Percentiles rank a stretch among this genome's conserved stretches.
These are phyloP conservation scores for Candida sojae DNA, from an alignment of 1,139 yeast species.

Conservation along the genomic window DNA sequence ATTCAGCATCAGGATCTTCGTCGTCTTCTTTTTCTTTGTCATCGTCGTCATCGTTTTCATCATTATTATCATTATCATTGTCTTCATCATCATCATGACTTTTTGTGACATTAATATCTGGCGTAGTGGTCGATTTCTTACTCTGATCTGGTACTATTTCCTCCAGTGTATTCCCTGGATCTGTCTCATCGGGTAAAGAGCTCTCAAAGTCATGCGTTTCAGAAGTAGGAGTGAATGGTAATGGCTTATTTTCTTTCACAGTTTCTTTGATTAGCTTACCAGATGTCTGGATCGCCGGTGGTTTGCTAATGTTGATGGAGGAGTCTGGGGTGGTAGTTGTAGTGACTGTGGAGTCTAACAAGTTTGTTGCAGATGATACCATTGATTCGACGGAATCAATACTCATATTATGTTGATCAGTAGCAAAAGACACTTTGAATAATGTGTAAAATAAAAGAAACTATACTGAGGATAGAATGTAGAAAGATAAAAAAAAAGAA, in stretches of 20 bases:
- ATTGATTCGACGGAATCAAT: conserved; percentile 7
- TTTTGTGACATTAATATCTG: too few species aligned
- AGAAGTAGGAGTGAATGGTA: conserved; percentile 3
- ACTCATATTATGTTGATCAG: not conserved
- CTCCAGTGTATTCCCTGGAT: not conserved
- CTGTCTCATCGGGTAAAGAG: not conserved
- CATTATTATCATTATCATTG: too few species aligned
- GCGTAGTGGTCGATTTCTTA: too few species aligned
- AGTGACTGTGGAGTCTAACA: not conserved
- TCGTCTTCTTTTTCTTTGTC: not conserved
- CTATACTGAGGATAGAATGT: too few species aligned
- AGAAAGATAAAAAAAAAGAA: not conserved
- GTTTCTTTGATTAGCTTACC: not conserved
- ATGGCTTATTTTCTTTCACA: conserved; percentile 4
- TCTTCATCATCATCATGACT: too few species aligned
- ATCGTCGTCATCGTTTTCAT: not conserved
- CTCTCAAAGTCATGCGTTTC: not conserved
- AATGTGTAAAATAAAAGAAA: not conserved
- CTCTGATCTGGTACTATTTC: not conserved
- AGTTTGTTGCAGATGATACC: conserved; percentile 5
- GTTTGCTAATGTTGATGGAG: conserved; percentile 4
- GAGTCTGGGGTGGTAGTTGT: conserved; percentile 5
- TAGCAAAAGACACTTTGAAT: conserved; percentile 2
- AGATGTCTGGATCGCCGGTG: conserved; percentile 4
- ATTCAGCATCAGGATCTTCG: conserved; percentile 6